These are phyloP conservation scores for Verbena officinalis DNA, from an alignment of 257 asterid species.

Conservation along the genomic window DNA sequence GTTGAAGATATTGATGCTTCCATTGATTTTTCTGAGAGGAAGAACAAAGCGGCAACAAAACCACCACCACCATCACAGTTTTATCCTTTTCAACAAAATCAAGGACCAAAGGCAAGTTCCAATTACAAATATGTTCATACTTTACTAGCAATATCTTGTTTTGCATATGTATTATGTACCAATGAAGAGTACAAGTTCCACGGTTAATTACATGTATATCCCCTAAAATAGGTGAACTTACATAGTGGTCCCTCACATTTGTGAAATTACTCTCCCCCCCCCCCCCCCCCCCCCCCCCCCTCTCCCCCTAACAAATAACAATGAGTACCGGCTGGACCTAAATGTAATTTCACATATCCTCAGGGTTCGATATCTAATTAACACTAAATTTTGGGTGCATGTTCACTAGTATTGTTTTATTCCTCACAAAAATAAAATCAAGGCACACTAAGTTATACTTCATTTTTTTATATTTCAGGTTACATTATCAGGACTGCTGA, in stretches of 20 bases:
- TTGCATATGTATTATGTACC: background rate
- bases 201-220: no score
- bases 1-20: constrained; percentile 78
- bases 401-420: no score
- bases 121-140: background rate
- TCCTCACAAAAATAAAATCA: no score
- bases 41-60: constrained; percentile 6
- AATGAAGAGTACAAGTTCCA: background rate
- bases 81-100: background rate
- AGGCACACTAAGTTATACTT: background rate
- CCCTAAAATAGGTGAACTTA: no score
- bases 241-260: no score
- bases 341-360: no score
- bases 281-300: no score
- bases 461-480: constrained; percentile 38
- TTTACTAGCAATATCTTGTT: background rate
- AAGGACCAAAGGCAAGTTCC: constrained; percentile 33
- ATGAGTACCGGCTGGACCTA: no score
- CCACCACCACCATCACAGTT: background rate
- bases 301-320: no score
- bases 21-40: constrained; percentile 42
- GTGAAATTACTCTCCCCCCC: no score
- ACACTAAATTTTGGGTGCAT: no score
- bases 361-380: no score
- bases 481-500: constrained; percentile 64